These are phyloP conservation scores for Phyllosticta citriasiana DNA, from an alignment of 2,329 filamentous ascomycete species.

Conservation along the genomic window DNA sequence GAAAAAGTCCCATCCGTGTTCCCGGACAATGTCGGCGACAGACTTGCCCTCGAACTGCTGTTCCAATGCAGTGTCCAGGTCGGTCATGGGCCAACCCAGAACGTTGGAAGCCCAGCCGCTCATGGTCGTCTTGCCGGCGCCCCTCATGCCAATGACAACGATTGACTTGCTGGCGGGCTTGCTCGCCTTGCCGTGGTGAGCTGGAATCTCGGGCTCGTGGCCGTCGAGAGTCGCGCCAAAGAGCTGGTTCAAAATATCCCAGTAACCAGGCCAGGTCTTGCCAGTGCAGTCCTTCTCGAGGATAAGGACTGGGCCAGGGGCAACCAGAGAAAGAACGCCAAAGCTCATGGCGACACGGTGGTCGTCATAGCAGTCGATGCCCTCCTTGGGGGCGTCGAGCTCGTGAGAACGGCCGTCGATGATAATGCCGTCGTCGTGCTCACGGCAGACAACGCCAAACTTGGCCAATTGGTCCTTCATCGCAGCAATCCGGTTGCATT, in stretches of 20 bases:
- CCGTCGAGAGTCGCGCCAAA: conserved; percentile 74
- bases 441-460: conserved; percentile 76
- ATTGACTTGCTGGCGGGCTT: conserved; percentile 51
- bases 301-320: conserved; percentile 63
- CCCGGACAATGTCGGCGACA: conserved; percentile 77
- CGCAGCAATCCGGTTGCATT: conserved; percentile 90
- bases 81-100: conserved; percentile 67
- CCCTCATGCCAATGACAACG: conserved; percentile 94
- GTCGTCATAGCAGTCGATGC: conserved; percentile 90
- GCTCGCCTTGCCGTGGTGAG: conserved; percentile 26
- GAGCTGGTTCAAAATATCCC: conserved; percentile 72
- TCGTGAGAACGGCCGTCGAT: conserved; percentile 48
- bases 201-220: conserved; percentile 46
- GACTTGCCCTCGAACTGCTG: conserved; percentile 54
- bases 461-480: conserved; percentile 94
- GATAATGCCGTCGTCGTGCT: conserved; percentile 92
- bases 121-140: conserved; percentile 90
- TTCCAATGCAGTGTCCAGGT: conserved; percentile 84
- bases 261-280: conserved; percentile 99
- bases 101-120: conserved; percentile 74
- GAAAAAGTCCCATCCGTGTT: conserved; percentile 80
- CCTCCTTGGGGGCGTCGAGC: conserved; percentile 42
- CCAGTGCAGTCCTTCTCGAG: conserved; percentile 86
- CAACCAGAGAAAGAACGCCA: conserved; percentile 69
- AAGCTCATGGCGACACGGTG: conserved; percentile 99